Percentiles rank a stretch among this genome's conserved stretches.
Evolutionary conservation across 2,329 filamentous ascomycete genomes (phyloP).

Genomic region (Lithohypha guttulata): DNA sequence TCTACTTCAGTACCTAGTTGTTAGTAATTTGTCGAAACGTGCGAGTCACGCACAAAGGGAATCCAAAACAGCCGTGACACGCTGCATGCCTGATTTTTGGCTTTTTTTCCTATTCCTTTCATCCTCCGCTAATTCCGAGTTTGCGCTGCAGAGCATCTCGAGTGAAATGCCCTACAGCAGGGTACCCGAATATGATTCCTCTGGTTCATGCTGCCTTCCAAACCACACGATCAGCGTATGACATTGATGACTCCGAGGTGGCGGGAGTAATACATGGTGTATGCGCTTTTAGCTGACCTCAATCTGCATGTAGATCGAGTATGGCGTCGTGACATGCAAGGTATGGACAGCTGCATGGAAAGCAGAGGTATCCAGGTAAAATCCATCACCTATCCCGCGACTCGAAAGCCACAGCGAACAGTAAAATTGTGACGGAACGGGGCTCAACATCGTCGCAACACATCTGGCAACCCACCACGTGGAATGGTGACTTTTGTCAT

Average conservation of each 20-base stretch:
- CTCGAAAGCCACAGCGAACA: constrained; percentile 4
- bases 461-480: constrained; percentile 7
- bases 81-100: constrained; percentile 5
- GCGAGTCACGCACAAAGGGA: constrained; percentile 4
- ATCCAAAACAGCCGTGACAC: constrained; percentile 5
- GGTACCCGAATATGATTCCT: background rate
- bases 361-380: constrained; percentile 3
- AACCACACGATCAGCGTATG: constrained; percentile 3
- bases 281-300: constrained; percentile 6
- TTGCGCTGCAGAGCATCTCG: background rate
- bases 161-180: too few relatives aligned
- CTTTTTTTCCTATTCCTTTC: constrained; percentile 5
- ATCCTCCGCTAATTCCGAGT: background rate
- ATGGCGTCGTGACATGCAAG: constrained; percentile 9
- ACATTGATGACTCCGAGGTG: too few relatives aligned
- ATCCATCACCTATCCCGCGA: constrained; percentile 6
- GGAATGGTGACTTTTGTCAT: constrained; percentile 1
- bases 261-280: too few relatives aligned
- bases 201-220: background rate
- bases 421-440: constrained; percentile 1
- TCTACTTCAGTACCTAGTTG: too few relatives aligned
- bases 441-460: constrained; percentile 9
- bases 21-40: background rate
- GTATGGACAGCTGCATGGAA: background rate
- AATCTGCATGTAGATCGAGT: constrained; percentile 4